Conservation (phyloP, 306 rosid genomes). For the Sicyos edulis region DNA sequence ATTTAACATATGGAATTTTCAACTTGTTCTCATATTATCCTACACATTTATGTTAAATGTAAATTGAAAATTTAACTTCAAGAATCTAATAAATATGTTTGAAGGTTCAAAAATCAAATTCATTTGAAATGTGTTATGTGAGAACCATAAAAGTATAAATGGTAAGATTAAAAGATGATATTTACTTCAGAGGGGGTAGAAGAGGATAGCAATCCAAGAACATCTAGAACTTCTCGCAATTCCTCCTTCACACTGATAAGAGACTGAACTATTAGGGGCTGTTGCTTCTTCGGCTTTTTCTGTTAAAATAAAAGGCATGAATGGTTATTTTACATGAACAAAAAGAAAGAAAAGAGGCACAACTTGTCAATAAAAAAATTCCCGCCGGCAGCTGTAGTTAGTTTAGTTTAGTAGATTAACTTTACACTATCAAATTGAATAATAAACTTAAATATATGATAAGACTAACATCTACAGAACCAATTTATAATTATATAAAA, state of each 20-base stretch:
- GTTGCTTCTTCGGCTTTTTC: constrained; percentile 66
- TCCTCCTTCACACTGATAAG: constrained; percentile 54
- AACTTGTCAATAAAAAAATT: background rate
- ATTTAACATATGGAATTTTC: background rate
- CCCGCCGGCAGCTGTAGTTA: background rate
- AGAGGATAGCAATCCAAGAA: constrained; percentile 58
- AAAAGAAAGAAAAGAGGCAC: background rate
- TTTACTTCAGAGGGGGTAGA: constrained; percentile 60
- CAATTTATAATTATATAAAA: background rate
- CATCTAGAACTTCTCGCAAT: constrained; percentile 41
- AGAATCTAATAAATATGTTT: background rate
- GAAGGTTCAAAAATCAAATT: background rate
- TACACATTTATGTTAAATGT: too few relatives aligned
- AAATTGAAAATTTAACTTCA: background rate
- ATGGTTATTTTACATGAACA: constrained; percentile 8
- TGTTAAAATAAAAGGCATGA: constrained; percentile 27
- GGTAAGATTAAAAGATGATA: background rate
- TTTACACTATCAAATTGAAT: too few relatives aligned
- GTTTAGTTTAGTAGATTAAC: background rate
- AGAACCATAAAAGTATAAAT: background rate
- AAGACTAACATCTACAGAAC: background rate
- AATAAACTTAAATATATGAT: background rate
- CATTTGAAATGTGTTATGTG: background rate
- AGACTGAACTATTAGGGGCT: constrained; percentile 48
- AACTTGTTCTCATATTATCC: too few relatives aligned